phyloP scores from a whole-genome alignment of 192 early-diverging fungal species.

The Umbelopsis isabellina region DNA sequence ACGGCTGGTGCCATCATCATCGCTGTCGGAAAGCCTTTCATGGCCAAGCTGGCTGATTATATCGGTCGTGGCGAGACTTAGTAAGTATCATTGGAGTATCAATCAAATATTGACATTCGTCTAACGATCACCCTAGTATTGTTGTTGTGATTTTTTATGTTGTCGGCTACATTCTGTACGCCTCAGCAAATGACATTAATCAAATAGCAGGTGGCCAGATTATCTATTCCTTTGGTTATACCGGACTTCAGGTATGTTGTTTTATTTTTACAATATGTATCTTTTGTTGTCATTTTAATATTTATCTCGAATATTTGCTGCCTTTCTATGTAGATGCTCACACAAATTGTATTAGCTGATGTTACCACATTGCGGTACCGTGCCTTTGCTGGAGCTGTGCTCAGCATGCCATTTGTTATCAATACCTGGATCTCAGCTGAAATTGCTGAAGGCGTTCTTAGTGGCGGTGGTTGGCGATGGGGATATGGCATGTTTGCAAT shows the following conservation, averaged over 20 bases:
- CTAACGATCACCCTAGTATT: not conserved
- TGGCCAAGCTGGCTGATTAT: slow-evolving; percentile 29
- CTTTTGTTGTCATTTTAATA: not conserved
- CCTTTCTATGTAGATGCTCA: not conserved
- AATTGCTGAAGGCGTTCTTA: slow-evolving; percentile 28
- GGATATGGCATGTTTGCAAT: slow-evolving; percentile 29
- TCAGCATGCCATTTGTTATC: slow-evolving; percentile 23
- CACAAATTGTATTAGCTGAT: slow-evolving; percentile 20
- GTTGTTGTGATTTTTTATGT: slow-evolving; percentile 17
- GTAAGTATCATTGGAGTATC: slow-evolving; percentile 13
- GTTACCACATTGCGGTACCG: slow-evolving; percentile 26
- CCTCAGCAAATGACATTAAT: not conserved
- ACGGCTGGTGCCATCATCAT: slow-evolving; percentile 17
- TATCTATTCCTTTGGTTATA: slow-evolving; percentile 29
- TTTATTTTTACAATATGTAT: not conserved
- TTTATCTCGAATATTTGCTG: not conserved
- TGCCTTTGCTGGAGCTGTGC: slow-evolving; percentile 27
- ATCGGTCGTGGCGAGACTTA: slow-evolving; percentile 22
- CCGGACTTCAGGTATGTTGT: slow-evolving; percentile 9
- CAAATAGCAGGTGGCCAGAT: slow-evolving; percentile 22
- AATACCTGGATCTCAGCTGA: slow-evolving; percentile 29
- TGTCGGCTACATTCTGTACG: not conserved
- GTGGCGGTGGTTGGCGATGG: slow-evolving; percentile 27
- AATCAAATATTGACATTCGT: not conserved
- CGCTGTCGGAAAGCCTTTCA: slow-evolving; percentile 5